A percentile compares a stretch with the other conserved stretches of the same genome.
Conservation (phyloP, 2,329 filamentous ascomycete species). For the Calonectria hawksworthii region DNA sequence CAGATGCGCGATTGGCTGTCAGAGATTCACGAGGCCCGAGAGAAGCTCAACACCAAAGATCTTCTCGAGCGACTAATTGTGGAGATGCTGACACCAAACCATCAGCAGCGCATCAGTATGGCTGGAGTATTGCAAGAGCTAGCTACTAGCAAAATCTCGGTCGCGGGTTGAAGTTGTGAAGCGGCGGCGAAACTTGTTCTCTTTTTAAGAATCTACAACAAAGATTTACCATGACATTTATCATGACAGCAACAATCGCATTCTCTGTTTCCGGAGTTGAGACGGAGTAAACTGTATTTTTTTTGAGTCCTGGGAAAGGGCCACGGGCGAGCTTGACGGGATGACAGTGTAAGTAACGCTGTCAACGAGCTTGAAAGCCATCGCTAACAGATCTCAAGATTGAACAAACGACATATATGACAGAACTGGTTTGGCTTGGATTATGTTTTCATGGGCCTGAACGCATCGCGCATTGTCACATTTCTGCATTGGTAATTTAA, state of each 20-base stretch:
- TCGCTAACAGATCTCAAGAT: slow-evolving; percentile 37
- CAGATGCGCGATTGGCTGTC: slow-evolving; percentile 71
- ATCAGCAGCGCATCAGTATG: slow-evolving; percentile 67
- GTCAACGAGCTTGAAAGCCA: not conserved
- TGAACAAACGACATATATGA: slow-evolving; percentile 38
- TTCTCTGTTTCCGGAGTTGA: slow-evolving; percentile 29
- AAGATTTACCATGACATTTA: slow-evolving; percentile 22
- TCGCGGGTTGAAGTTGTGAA: slow-evolving; percentile 25
- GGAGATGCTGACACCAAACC: slow-evolving; percentile 68
- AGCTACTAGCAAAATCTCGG: slow-evolving; percentile 44
- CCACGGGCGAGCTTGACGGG: slow-evolving; percentile 28
- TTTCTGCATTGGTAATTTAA: not conserved
- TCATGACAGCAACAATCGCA: slow-evolving; percentile 20
- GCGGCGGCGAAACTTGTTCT: not conserved
- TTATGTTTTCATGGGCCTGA: slow-evolving; percentile 9
- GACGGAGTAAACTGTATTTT: slow-evolving; percentile 28
- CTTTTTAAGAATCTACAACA: slow-evolving; percentile 16
- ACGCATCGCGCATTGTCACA: slow-evolving; percentile 16
- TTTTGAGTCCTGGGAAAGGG: slow-evolving; percentile 18
- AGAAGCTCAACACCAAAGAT: slow-evolving; percentile 61
- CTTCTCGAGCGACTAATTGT: slow-evolving; percentile 65
- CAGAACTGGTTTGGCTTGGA: slow-evolving; percentile 12
- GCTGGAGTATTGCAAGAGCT: slow-evolving; percentile 63
- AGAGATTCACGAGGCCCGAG: slow-evolving; percentile 65
- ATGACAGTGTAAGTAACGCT: slow-evolving; percentile 37